Conservation (phyloP, 2,329 filamentous ascomycete genomes). For the Fusarium buharicum region DNA sequence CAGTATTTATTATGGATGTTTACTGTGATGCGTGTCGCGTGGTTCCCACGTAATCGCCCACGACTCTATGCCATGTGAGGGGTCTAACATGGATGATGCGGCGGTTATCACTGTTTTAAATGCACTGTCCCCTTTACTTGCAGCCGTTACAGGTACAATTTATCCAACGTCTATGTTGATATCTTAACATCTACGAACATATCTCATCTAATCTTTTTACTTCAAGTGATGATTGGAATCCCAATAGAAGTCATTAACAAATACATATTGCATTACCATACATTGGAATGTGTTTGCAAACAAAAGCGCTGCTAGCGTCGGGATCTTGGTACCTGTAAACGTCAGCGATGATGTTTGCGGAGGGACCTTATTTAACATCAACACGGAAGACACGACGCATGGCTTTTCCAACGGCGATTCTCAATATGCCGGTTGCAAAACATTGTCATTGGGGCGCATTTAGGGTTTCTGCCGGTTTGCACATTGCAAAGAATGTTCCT, state of each 20-base stretch:
- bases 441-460: slow-evolving; percentile 17
- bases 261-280: neutral
- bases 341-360: slow-evolving; percentile 37
- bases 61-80: neutral
- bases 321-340: slow-evolving; percentile 18
- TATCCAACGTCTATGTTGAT: too few species aligned
- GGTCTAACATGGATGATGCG: slow-evolving; percentile 4
- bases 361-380: neutral
- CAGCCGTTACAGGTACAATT: slow-evolving; percentile 1
- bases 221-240: too few species aligned
- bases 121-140: slow-evolving; percentile 11
- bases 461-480: slow-evolving; percentile 30
- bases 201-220: neutral
- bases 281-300: slow-evolving; percentile 22
- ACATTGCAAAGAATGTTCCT: slow-evolving; percentile 9
- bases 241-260: too few species aligned
- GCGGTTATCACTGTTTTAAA: slow-evolving; percentile 11
- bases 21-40: slow-evolving; percentile 18
- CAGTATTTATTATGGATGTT: neutral
- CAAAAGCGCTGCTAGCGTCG: slow-evolving; percentile 11
- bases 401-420: slow-evolving; percentile 19
- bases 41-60: neutral
- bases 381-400: slow-evolving; percentile 7
- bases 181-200: neutral
- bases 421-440: neutral